A percentile compares a stretch with the other conserved stretches of the same genome.
Evolutionary conservation across 768 basidiomycete species (phyloP).

Genomic region (Albatrellus ellisii): DNA sequence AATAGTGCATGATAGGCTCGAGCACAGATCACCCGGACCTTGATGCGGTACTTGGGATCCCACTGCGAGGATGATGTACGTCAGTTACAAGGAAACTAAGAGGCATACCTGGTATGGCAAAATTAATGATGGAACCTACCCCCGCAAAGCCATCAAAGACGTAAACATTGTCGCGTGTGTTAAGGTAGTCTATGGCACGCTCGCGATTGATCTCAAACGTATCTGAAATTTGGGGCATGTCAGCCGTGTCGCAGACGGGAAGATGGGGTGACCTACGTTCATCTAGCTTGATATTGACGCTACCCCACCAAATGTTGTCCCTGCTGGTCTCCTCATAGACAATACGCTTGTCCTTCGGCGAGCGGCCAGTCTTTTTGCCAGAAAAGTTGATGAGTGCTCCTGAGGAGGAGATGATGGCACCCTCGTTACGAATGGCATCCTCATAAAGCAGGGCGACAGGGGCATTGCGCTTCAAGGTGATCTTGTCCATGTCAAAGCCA

Average conservation of each 20-base stretch:
- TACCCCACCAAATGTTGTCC: slow-evolving; percentile 99
- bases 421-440: slow-evolving; percentile 96
- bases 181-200: slow-evolving; percentile 97
- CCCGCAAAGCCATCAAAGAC: slow-evolving; percentile 96
- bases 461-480: slow-evolving; percentile 92
- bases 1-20: slow-evolving; percentile 97
- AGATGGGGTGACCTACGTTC: slow-evolving; percentile 47
- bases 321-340: slow-evolving; percentile 95
- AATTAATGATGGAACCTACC: slow-evolving; percentile 25
- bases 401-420: slow-evolving; percentile 91
- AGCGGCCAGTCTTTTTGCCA: slow-evolving; percentile 97
- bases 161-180: slow-evolving; percentile 96
- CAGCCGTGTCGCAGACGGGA: background rate
- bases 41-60: slow-evolving; percentile 99
- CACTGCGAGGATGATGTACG: slow-evolving; percentile 36
- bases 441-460: slow-evolving; percentile 87
- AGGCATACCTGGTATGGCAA: background rate
- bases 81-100: background rate
- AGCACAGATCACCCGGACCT: slow-evolving; percentile 97
- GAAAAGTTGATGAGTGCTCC: slow-evolving; percentile 99
- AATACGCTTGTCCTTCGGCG: slow-evolving; percentile 99
- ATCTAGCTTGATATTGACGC: slow-evolving; percentile 99
- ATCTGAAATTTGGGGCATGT: slow-evolving; percentile 31
- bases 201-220: slow-evolving; percentile 99
- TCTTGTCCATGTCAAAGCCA: slow-evolving; percentile 97